A percentile compares a stretch with the other conserved stretches of the same genome.
phyloP scores from a whole-genome alignment of 108 stramenopile species.

The Licmophora abbreviata region DNA sequence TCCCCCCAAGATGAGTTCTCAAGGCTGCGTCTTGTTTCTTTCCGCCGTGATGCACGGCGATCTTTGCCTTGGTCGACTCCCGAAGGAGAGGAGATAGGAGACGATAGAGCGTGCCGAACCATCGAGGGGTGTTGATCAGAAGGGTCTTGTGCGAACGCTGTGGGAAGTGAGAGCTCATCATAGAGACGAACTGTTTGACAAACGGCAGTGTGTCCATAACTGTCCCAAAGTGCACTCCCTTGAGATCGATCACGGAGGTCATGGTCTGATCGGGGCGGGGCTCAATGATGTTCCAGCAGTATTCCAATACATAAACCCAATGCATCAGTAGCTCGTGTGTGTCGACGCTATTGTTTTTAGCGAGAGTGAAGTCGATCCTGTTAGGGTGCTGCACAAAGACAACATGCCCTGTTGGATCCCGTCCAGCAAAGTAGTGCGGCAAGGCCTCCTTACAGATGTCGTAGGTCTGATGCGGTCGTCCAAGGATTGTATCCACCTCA shows the following conservation, averaged over 20 bases:
- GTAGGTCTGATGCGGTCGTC: slow-evolving; percentile 54
- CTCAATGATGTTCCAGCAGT: slow-evolving; percentile 73
- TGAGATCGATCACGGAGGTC: slow-evolving; percentile 71
- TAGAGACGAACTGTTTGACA: slow-evolving; percentile 49
- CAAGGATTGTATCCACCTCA: slow-evolving; percentile 45
- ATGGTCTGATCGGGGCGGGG: slow-evolving; percentile 46
- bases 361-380: slow-evolving; percentile 35
- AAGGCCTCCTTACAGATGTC: slow-evolving; percentile 53
- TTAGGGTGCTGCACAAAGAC: slow-evolving; percentile 56
- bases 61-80: slow-evolving; percentile 67
- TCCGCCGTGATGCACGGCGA: slow-evolving; percentile 43
- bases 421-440: slow-evolving; percentile 57
- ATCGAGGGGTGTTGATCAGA: slow-evolving; percentile 66
- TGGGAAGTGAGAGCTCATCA: slow-evolving; percentile 67
- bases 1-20: slow-evolving; percentile 31
- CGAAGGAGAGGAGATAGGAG: slow-evolving; percentile 58
- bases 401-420: slow-evolving; percentile 46
- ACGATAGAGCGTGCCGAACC: slow-evolving; percentile 62
- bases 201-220: slow-evolving; percentile 44
- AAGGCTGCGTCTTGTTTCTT: slow-evolving; percentile 43
- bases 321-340: slow-evolving; percentile 58
- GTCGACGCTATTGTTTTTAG: slow-evolving; percentile 34
- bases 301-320: slow-evolving; percentile 69
- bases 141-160: slow-evolving; percentile 61
- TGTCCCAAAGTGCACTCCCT: slow-evolving; percentile 37